Conservation (phyloP, 2,329 filamentous ascomycete genomes). For the Chrysosporium keratinophilum region DNA sequence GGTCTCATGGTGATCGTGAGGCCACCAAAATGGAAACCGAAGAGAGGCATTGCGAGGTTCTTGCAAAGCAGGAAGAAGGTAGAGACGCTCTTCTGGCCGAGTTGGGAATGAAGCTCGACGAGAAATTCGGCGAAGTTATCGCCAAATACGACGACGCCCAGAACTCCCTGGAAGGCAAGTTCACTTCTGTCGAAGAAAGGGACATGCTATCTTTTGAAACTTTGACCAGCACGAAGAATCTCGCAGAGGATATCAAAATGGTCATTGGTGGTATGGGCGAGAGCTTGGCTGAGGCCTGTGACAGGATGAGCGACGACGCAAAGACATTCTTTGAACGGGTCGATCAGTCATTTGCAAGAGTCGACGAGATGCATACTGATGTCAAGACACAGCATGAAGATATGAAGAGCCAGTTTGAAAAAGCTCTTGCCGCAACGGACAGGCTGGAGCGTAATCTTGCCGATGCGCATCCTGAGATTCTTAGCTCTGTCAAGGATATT, state of each 20-base stretch:
- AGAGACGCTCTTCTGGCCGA: constrained; percentile 46
- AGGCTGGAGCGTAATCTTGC: constrained; percentile 66
- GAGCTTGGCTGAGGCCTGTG: constrained; percentile 68
- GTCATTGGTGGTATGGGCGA: constrained; percentile 76
- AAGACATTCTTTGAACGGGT: constrained; percentile 76
- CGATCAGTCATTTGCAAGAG: constrained; percentile 63
- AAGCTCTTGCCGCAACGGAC: constrained; percentile 61
- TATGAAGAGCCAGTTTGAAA: constrained; percentile 69
- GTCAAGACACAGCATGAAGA: constrained; percentile 68
- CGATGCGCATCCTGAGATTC: constrained; percentile 79
- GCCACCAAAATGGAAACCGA: constrained; percentile 71
- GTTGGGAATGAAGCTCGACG: constrained; percentile 52
- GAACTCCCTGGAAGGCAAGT: constrained; percentile 59
- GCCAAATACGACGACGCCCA: constrained; percentile 83
- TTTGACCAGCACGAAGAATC: constrained; percentile 61
- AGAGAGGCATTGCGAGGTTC: constrained; percentile 44
- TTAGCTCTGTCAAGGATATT: constrained; percentile 79
- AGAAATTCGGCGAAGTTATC: constrained; percentile 71
- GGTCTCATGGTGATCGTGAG: constrained; percentile 67
- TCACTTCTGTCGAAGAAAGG: constrained; percentile 62
- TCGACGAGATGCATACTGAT: constrained; percentile 63
- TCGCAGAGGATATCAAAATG: constrained; percentile 77
- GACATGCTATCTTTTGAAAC: constrained; percentile 63
- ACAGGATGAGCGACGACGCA: constrained; percentile 78
- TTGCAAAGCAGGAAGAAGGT: constrained; percentile 52